Evolutionary conservation across 2,329 filamentous ascomycete genomes (phyloP).

Genomic region (Ascochyta rabiei): DNA sequence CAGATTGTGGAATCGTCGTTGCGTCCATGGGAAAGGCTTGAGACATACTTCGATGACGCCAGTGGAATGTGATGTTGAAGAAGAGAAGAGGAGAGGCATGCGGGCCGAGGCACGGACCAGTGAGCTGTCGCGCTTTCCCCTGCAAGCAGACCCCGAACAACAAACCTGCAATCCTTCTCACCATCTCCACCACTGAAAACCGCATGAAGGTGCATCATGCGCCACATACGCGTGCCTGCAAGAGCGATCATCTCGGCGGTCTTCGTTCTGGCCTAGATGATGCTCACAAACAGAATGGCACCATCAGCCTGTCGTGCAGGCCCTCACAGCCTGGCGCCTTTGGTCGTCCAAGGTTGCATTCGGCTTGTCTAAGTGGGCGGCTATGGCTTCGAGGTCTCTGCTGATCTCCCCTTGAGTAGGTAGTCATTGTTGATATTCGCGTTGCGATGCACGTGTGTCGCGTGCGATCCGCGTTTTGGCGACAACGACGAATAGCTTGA

Average conservation of each 20-base stretch:
- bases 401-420: background rate
- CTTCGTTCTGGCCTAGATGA: background rate
- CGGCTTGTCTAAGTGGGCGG: background rate
- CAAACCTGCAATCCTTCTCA: conserved; percentile 6
- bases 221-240: background rate
- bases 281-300: background rate
- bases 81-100: conserved; percentile 2
- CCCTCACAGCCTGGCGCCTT: background rate
- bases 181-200: background rate
- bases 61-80: conserved; percentile 9
- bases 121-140: background rate
- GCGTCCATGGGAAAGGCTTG: background rate
- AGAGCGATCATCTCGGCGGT: conserved; percentile 3
- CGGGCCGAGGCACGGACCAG: conserved; percentile 9
- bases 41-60: conserved; percentile 3
- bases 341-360: background rate
- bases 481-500: background rate
- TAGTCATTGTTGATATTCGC: background rate
- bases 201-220: conserved; percentile 9
- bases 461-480: conserved; percentile 1
- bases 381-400: background rate
- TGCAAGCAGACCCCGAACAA: background rate
- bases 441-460: background rate
- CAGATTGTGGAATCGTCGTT: background rate
- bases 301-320: background rate